A percentile compares a stretch with the other conserved stretches of the same genome.
phyloP scores from a whole-genome alignment of 495 filamentous ascomycete genomes.

The Penicillium cataractarum region DNA sequence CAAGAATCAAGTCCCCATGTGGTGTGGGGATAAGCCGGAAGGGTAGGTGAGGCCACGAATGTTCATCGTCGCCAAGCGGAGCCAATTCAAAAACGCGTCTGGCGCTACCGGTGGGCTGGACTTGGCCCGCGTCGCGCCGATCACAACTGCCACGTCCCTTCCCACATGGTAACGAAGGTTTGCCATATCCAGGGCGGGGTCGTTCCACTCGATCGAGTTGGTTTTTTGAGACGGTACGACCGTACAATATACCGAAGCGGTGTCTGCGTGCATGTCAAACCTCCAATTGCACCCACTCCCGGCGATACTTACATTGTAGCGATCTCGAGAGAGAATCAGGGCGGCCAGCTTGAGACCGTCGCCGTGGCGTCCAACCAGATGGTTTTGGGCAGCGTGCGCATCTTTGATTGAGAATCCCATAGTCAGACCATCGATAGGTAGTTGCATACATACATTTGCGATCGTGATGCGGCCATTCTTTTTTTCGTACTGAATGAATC shows the following conservation, averaged over 20 bases:
- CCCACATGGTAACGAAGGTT: too few relatives aligned
- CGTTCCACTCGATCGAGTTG: too few relatives aligned
- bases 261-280: slow-evolving; percentile 15
- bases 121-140: too few relatives aligned
- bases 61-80: too few relatives aligned
- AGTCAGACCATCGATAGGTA: slow-evolving; percentile 13
- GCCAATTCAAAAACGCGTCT: too few relatives aligned
- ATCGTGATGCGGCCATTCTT: slow-evolving; percentile 11
- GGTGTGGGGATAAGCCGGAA: too few relatives aligned
- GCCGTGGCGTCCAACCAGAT: slow-evolving; percentile 27
- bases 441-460: slow-evolving; percentile 13
- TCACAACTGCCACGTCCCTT: too few relatives aligned
- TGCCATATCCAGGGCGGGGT: too few relatives aligned
- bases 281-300: slow-evolving; percentile 23
- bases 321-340: slow-evolving; percentile 23
- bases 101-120: too few relatives aligned
- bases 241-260: not conserved
- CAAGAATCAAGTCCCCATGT: too few relatives aligned
- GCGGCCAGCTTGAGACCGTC: slow-evolving; percentile 36
- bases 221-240: too few relatives aligned
- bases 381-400: not conserved
- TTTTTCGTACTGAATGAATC: slow-evolving; percentile 23
- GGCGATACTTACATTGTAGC: slow-evolving; percentile 22
- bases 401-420: slow-evolving; percentile 8
- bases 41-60: too few relatives aligned